Conservation (phyloP, 2,329 filamentous ascomycete species). For the Pestalotiopsis sp. region DNA sequence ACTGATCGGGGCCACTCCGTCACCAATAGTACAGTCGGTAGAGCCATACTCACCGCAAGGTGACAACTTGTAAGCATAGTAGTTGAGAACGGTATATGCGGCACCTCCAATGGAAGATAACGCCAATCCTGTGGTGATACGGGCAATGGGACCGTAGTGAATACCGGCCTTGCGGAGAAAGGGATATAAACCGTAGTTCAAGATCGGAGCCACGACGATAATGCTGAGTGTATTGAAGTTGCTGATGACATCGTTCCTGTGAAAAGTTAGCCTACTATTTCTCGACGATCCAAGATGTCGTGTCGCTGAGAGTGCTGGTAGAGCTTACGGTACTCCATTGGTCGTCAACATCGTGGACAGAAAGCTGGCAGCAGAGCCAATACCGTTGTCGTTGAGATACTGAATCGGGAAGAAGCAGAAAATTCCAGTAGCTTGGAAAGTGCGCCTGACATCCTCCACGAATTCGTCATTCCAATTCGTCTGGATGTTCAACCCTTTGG, state of each 20-base stretch:
- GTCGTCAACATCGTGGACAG: constrained; percentile 50
- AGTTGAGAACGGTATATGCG: constrained; percentile 44
- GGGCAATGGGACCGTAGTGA: constrained; percentile 49
- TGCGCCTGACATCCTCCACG: constrained; percentile 66
- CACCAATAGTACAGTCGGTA: constrained; percentile 35
- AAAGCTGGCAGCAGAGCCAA: constrained; percentile 51
- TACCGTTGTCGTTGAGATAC: constrained; percentile 49
- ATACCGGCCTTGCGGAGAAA: constrained; percentile 41
- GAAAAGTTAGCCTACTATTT: neutral
- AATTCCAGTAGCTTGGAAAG: constrained; percentile 63
- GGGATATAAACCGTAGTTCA: constrained; percentile 52
- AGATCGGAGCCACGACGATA: constrained; percentile 46
- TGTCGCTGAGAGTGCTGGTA: neutral
- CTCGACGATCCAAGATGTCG: neutral
- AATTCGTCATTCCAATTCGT: constrained; percentile 66
- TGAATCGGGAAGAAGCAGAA: constrained; percentile 54
- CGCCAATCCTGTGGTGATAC: constrained; percentile 52
- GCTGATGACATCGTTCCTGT: constrained; percentile 45
- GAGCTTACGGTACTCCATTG: constrained; percentile 43
- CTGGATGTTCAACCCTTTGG: constrained; percentile 37
- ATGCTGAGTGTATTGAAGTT: constrained; percentile 55
- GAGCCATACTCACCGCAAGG: constrained; percentile 45
- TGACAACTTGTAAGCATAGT: constrained; percentile 43
- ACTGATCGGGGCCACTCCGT: constrained; percentile 44
- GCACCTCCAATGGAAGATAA: constrained; percentile 50